These are phyloP conservation scores for Coemansia sp. DNA, from an alignment of 192 early-diverging fungal species.

Conservation along the genomic window DNA sequence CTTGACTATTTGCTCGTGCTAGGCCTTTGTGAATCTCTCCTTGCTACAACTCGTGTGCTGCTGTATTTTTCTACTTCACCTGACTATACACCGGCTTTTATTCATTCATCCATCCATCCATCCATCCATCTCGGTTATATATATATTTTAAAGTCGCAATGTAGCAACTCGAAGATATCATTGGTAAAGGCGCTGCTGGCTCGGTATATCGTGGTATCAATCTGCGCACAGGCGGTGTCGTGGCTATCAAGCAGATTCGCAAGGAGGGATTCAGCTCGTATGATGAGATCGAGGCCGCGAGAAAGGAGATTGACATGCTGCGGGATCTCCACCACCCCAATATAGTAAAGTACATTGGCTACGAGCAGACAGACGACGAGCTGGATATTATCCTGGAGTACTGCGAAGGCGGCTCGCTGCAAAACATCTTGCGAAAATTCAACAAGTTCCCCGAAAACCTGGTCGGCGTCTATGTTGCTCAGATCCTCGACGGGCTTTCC, in stretches of 20 bases:
- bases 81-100: too few species aligned
- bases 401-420: constrained; percentile 72
- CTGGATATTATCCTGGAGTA: constrained; percentile 86
- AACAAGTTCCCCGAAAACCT: constrained; percentile 69
- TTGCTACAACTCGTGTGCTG: background rate
- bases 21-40: too few species aligned
- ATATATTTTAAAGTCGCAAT: background rate
- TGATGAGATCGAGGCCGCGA: constrained; percentile 59
- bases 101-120: too few species aligned
- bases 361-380: constrained; percentile 62
- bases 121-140: too few species aligned
- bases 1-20: too few species aligned
- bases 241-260: constrained; percentile 71
- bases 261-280: constrained; percentile 57
- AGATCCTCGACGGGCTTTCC: constrained; percentile 55
- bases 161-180: constrained; percentile 67
- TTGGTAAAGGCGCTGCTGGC: constrained; percentile 73
- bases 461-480: constrained; percentile 67
- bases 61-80: background rate
- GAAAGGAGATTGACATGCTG: constrained; percentile 81
- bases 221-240: constrained; percentile 62
- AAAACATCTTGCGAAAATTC: constrained; percentile 68
- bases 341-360: constrained; percentile 73
- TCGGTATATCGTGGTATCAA: constrained; percentile 69
- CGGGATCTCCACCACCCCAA: constrained; percentile 69